Evolutionary conservation across 164 flowering plant genomes (phyloP).

Genomic region (Stephania japonica): DNA sequence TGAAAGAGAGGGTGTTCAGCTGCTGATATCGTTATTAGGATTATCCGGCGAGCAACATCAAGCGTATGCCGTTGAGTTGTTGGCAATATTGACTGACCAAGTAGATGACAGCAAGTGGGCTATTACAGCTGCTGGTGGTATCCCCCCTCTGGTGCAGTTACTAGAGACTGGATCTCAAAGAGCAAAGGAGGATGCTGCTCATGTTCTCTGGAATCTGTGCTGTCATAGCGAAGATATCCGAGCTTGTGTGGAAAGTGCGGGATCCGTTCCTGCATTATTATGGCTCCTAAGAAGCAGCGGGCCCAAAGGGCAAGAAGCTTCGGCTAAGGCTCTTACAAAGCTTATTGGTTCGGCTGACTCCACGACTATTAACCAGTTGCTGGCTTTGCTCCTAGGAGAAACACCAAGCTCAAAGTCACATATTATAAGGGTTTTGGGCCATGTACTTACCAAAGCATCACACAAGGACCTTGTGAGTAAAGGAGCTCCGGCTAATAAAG

Average conservation of each 20-base stretch:
- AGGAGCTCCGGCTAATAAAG: slow-evolving; percentile 72
- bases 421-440: slow-evolving; percentile 69
- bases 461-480: slow-evolving; percentile 55
- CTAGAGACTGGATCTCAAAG: slow-evolving; percentile 73
- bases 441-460: slow-evolving; percentile 69
- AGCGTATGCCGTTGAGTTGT: slow-evolving; percentile 67
- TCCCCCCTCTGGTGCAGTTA: slow-evolving; percentile 84
- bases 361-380: slow-evolving; percentile 69
- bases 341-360: slow-evolving; percentile 73
- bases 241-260: slow-evolving; percentile 91
- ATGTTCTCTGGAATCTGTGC: slow-evolving; percentile 66
- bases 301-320: slow-evolving; percentile 67
- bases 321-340: slow-evolving; percentile 66
- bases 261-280: slow-evolving; percentile 63
- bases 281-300: slow-evolving; percentile 84
- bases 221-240: slow-evolving; percentile 91
- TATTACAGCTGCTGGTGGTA: slow-evolving; percentile 96
- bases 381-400: slow-evolving; percentile 75
- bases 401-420: slow-evolving; percentile 58
- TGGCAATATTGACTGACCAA: slow-evolving; percentile 70
- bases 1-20: slow-evolving; percentile 80
- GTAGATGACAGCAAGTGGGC: slow-evolving; percentile 97
- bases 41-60: slow-evolving; percentile 88
- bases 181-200: slow-evolving; percentile 75
- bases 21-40: slow-evolving; percentile 76